Conservation (phyloP, 148 eudicot species). For the Diospyros kaki region DNA sequence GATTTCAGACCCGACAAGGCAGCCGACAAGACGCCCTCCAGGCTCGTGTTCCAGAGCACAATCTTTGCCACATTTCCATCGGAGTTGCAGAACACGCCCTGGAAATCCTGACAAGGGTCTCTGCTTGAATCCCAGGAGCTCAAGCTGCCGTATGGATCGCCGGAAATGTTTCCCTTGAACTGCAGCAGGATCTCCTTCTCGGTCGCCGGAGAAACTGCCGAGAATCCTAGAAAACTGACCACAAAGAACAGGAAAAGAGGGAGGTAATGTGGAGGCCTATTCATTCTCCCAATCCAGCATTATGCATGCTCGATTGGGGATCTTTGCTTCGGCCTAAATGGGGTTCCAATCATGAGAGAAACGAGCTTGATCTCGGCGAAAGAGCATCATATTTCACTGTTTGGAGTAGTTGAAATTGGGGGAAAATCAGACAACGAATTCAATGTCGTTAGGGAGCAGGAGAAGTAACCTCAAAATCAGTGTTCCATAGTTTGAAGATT, state of each 20-base stretch:
- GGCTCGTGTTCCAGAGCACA: conserved; percentile 82
- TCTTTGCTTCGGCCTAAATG: not conserved
- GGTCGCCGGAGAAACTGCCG: conserved; percentile 40
- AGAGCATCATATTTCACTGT: not conserved
- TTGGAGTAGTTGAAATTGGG: not conserved
- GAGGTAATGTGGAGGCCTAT: conserved; percentile 19
- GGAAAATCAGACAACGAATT: not conserved
- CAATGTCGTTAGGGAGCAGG: not conserved
- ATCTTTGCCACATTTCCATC: conserved; percentile 71
- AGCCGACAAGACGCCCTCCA: conserved; percentile 74
- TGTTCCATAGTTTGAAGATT: not conserved
- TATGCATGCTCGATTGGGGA: conserved; percentile 26
- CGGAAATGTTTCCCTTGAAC: conserved; percentile 67
- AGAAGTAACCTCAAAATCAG: not conserved
- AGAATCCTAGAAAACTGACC: conserved; percentile 25
- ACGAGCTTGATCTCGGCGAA: not conserved
- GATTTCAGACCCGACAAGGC: conserved; percentile 61
- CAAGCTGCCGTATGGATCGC: conserved; percentile 66
- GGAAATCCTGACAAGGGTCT: conserved; percentile 61
- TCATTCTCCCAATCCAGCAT: conserved; percentile 61
- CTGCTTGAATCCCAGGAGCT: conserved; percentile 54
- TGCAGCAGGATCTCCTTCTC: conserved; percentile 82
- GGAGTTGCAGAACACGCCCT: conserved; percentile 69
- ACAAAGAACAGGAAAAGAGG: conserved; percentile 10
- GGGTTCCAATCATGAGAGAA: conserved; percentile 3